Evolutionary conservation across 148 eudicot genomes (phyloP).

Genomic region (Suaeda aralocaspica): DNA sequence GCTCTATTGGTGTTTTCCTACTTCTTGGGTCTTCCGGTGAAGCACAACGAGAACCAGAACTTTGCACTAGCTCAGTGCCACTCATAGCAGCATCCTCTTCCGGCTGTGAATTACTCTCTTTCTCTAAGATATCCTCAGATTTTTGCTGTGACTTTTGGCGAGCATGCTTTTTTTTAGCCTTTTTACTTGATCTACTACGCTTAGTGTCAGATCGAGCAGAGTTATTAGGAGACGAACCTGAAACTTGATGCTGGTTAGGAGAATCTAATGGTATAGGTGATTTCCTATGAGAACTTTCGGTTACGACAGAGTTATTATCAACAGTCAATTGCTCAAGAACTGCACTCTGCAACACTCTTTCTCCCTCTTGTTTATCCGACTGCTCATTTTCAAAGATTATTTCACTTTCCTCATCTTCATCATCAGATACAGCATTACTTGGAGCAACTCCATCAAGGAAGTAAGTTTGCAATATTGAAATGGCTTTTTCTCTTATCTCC

Average conservation of each 20-base stretch:
- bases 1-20: constrained; percentile 54
- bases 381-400: constrained; percentile 50
- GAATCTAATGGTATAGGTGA: constrained; percentile 42
- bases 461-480: constrained; percentile 74
- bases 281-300: constrained; percentile 60
- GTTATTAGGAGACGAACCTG: constrained; percentile 45
- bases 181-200: constrained; percentile 91
- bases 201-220: constrained; percentile 63
- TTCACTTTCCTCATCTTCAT: constrained; percentile 76
- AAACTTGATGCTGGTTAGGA: constrained; percentile 50
- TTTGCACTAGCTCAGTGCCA: constrained; percentile 77
- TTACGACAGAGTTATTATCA: constrained; percentile 36
- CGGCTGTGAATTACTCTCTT: constrained; percentile 59
- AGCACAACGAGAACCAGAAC: constrained; percentile 73
- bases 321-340: constrained; percentile 40
- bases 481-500: constrained; percentile 93
- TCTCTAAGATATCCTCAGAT: constrained; percentile 60
- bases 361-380: constrained; percentile 39
- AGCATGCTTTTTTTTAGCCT: constrained; percentile 85
- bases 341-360: constrained; percentile 44
- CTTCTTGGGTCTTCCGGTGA: constrained; percentile 73
- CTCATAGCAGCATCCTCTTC: constrained; percentile 95
- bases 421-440: constrained; percentile 73
- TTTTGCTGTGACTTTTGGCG: constrained; percentile 80
- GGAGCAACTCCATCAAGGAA: constrained; percentile 76